phyloP scores from a whole-genome alignment of 306 rosid genomes.

The Rubus parviflorus region DNA sequence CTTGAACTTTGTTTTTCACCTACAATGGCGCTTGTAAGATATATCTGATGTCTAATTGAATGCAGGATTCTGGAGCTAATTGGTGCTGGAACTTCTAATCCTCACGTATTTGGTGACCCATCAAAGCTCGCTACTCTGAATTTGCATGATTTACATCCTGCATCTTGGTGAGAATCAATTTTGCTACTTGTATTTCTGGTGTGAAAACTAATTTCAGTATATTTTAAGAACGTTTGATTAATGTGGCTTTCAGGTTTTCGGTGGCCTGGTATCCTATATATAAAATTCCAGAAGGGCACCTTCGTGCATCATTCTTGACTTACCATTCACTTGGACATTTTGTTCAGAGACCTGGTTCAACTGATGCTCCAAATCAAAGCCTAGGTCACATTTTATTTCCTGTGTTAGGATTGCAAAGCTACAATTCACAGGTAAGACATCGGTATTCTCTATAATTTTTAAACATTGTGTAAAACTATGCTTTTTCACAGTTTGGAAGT shows the following conservation, averaged over 20 bases:
- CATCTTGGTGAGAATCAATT: slow-evolving; percentile 15
- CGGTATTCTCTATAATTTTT: neutral
- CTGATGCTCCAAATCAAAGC: neutral
- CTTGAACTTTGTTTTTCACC: neutral
- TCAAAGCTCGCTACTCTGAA: slow-evolving; percentile 17
- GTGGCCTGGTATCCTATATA: slow-evolving; percentile 34
- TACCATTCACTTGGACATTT: slow-evolving; percentile 31
- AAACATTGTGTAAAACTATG: neutral
- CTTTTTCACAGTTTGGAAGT: slow-evolving; percentile 5
- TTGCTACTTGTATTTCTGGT: neutral
- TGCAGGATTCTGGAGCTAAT: slow-evolving; percentile 27
- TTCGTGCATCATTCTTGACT: slow-evolving; percentile 26
- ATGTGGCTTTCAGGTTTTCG: slow-evolving; percentile 23
- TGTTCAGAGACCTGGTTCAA: slow-evolving; percentile 11
- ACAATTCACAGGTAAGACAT: slow-evolving; percentile 20
- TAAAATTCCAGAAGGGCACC: slow-evolving; percentile 26
- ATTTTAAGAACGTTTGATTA: neutral
- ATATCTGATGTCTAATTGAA: slow-evolving; percentile 9
- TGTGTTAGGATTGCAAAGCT: slow-evolving; percentile 26
- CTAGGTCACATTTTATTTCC: slow-evolving; percentile 12
- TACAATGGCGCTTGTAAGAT: neutral
- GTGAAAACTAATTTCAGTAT: neutral
- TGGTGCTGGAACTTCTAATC: slow-evolving; percentile 10
- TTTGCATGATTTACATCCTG: slow-evolving; percentile 25
- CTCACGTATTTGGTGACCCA: slow-evolving; percentile 14